phyloP scores from a whole-genome alignment of 192 early-diverging fungal species.

The Martensiomyces pterosporus region DNA sequence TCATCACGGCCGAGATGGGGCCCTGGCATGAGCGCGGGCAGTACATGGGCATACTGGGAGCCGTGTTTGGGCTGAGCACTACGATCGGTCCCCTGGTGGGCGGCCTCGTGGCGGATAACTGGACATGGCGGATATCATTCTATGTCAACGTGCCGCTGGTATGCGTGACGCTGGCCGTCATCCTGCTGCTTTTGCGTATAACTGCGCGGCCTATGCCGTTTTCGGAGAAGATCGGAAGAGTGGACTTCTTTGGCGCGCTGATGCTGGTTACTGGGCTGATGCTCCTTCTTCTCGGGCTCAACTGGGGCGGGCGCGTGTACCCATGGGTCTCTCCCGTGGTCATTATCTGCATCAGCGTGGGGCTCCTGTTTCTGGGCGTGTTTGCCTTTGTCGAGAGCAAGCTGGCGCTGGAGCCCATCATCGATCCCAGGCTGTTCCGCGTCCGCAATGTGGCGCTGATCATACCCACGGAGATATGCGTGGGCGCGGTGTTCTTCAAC shows the following conservation, averaged over 20 bases:
- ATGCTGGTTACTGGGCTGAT: slow-evolving; percentile 58
- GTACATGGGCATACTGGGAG: slow-evolving; percentile 70
- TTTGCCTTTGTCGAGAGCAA: slow-evolving; percentile 68
- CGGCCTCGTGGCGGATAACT: slow-evolving; percentile 67
- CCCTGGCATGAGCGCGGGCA: slow-evolving; percentile 59
- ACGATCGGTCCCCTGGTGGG: slow-evolving; percentile 77
- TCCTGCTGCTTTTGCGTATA: slow-evolving; percentile 52
- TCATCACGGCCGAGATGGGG: slow-evolving; percentile 62
- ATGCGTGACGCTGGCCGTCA: slow-evolving; percentile 46
- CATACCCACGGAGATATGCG: slow-evolving; percentile 39
- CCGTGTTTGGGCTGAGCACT: slow-evolving; percentile 67
- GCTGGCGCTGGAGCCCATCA: slow-evolving; percentile 74
- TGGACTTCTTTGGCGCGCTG: slow-evolving; percentile 62
- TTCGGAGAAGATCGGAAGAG: slow-evolving; percentile 31
- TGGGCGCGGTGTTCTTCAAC: slow-evolving; percentile 47
- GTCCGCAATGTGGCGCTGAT: slow-evolving; percentile 55
- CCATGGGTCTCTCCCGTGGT: slow-evolving; percentile 61
- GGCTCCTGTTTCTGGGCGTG: slow-evolving; percentile 48
- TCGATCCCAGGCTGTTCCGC: slow-evolving; percentile 60
- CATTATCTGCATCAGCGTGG: slow-evolving; percentile 56
- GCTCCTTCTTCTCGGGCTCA: slow-evolving; percentile 64
- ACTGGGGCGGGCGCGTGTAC: slow-evolving; percentile 68
- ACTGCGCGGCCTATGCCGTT: slow-evolving; percentile 41
- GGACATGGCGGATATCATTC: slow-evolving; percentile 71
- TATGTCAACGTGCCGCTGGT: slow-evolving; percentile 83